phyloP scores from a whole-genome alignment of 371 early-diverging fungal species.

The Sporodiniella umbellata region DNA sequence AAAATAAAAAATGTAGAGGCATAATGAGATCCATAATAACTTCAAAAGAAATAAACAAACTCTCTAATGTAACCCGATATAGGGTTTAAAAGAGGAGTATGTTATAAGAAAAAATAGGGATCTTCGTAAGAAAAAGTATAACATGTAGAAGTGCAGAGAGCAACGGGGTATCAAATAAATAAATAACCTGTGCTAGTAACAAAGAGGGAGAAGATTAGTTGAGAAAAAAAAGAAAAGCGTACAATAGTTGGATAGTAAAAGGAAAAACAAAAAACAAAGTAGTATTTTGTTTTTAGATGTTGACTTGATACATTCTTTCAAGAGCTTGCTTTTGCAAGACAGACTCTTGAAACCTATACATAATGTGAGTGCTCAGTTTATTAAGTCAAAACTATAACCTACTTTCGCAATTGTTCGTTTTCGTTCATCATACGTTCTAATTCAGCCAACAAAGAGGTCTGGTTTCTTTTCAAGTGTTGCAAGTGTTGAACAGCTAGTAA shows the following conservation, averaged over 20 bases:
- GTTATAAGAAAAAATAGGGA: background rate
- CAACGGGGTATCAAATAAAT: constrained; percentile 1
- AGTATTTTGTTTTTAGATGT: constrained; percentile 34
- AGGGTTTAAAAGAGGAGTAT: background rate
- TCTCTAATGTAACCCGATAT: too few species aligned
- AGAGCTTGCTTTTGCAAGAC: constrained; percentile 50
- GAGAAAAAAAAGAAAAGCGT: background rate
- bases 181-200: constrained; percentile 1
- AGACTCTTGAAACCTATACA: constrained; percentile 41
- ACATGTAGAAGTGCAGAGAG: background rate
- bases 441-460: constrained; percentile 39
- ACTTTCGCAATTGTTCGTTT: constrained; percentile 48
- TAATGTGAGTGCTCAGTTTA: background rate
- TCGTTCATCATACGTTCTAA: constrained; percentile 44
- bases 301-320: constrained; percentile 51
- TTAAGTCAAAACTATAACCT: constrained; percentile 4
- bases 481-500: constrained; percentile 52
- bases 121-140: background rate
- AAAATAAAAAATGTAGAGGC: background rate
- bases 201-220: constrained; percentile 1
- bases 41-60: background rate
- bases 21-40: background rate
- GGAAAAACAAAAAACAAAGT: background rate
- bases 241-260: background rate
- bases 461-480: constrained; percentile 47